Percentiles rank a stretch among this genome's conserved stretches.
Evolutionary conservation across 805 yeast species (phyloP).

Genomic region (Candida quercuum): DNA sequence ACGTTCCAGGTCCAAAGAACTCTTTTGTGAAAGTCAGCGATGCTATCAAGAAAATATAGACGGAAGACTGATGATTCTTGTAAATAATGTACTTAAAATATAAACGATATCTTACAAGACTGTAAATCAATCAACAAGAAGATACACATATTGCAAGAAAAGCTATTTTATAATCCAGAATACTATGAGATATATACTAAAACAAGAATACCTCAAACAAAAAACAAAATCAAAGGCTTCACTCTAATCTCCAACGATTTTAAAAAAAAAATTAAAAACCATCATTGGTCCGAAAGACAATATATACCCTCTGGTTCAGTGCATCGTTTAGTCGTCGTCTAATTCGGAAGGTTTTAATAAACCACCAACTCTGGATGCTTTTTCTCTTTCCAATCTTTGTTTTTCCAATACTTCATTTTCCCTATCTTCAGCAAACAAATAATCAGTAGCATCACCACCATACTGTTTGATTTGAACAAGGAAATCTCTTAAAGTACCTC

Average conservation of each 20-base stretch:
- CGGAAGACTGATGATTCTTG: neutral
- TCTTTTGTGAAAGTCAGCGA: conserved; percentile 71
- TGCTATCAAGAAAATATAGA: conserved; percentile 47
- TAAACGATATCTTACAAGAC: too few relatives aligned
- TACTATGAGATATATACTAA: neutral
- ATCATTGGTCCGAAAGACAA: neutral
- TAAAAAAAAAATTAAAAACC: conserved; percentile 5
- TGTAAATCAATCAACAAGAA: too few relatives aligned
- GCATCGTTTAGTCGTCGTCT: conserved; percentile 61
- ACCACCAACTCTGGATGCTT: conserved; percentile 87
- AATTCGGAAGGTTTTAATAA: conserved; percentile 90
- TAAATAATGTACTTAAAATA: too few relatives aligned
- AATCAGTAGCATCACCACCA: conserved; percentile 95
- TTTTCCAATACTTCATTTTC: conserved; percentile 71
- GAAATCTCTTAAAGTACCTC: conserved; percentile 87
- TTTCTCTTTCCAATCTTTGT: conserved; percentile 65
- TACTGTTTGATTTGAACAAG: conserved; percentile 91
- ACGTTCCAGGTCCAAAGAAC: conserved; percentile 86
- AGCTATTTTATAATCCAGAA: too few relatives aligned
- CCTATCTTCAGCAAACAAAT: conserved; percentile 89
- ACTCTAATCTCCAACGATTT: neutral
- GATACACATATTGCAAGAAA: too few relatives aligned
- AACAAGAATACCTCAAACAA: neutral
- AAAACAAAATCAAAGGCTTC: neutral
- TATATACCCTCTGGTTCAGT: too few relatives aligned